Evolutionary conservation across 495 filamentous ascomycete species (phyloP).

Genomic region (Astrothelium macrocarpum): DNA sequence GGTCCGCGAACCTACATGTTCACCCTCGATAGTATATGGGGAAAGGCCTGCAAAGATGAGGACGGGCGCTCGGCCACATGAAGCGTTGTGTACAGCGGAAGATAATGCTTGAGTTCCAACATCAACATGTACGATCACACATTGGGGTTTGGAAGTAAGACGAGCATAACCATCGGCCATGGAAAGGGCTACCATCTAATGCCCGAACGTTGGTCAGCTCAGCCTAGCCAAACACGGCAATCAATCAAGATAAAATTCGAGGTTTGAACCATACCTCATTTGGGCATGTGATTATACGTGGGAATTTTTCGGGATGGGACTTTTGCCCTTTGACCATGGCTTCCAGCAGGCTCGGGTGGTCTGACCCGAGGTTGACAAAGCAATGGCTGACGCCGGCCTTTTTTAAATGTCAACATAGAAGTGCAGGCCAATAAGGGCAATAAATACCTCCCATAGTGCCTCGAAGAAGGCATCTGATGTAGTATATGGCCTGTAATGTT

Average conservation of each 20-base stretch:
- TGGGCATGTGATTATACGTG: constrained; percentile 83
- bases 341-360: constrained; percentile 87
- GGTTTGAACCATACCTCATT: constrained; percentile 58
- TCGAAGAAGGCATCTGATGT: constrained; percentile 88
- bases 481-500: constrained; percentile 42
- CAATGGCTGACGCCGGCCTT: constrained; percentile 79
- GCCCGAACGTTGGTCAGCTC: neutral
- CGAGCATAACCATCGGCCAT: constrained; percentile 95
- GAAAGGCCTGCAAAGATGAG: constrained; percentile 85
- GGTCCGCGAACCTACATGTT: constrained; percentile 76
- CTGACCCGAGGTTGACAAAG: constrained; percentile 93
- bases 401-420: constrained; percentile 1
- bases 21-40: constrained; percentile 84
- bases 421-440: neutral
- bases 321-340: constrained; percentile 87
- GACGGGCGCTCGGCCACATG: constrained; percentile 74
- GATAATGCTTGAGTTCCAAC: constrained; percentile 89
- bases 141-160: constrained; percentile 73
- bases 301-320: constrained; percentile 58
- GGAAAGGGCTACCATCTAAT: constrained; percentile 90
- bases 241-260: neutral
- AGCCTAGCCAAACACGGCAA: neutral
- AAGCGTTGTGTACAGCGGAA: constrained; percentile 87
- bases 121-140: constrained; percentile 92
- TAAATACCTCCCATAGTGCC: constrained; percentile 63